These are phyloP conservation scores for Vitis riparia DNA, from an alignment of 164 flowering plant species.

Conservation along the genomic window DNA sequence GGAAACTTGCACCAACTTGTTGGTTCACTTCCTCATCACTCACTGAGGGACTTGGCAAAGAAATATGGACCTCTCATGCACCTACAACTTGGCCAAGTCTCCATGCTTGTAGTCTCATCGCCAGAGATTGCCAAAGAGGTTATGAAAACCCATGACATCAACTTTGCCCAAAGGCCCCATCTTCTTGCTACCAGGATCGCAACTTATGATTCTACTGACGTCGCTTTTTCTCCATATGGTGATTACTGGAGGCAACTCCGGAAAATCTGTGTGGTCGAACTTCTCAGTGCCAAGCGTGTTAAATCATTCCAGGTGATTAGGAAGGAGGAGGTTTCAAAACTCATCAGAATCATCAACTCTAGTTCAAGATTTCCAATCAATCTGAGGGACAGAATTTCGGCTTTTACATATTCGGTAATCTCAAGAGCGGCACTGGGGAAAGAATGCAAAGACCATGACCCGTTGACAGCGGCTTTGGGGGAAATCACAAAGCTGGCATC, in stretches of 20 bases:
- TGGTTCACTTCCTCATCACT: background rate
- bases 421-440: background rate
- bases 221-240: conserved; percentile 25
- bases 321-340: conserved; percentile 18
- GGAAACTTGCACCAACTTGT: conserved; percentile 13
- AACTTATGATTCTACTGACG: conserved; percentile 13
- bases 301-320: conserved; percentile 23
- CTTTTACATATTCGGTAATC: background rate
- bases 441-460: no score
- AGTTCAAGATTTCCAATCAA: background rate
- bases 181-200: background rate
- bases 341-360: background rate
- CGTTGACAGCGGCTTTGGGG: no score
- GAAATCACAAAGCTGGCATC: background rate
- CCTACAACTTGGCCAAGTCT: conserved; percentile 13
- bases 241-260: conserved; percentile 31
- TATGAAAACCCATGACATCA: conserved; percentile 24
- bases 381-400: background rate
- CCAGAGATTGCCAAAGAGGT: conserved; percentile 24
- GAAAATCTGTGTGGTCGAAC: conserved; percentile 11
- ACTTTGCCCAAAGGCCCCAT: conserved; percentile 20
- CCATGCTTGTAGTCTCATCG: conserved; percentile 24
- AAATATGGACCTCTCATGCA: conserved; percentile 15
- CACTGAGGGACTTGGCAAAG: conserved; percentile 1
- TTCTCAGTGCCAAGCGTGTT: conserved; percentile 31